Conservation (phyloP, 176 grass and related monocot genomes). For the Lolium rigidum region DNA sequence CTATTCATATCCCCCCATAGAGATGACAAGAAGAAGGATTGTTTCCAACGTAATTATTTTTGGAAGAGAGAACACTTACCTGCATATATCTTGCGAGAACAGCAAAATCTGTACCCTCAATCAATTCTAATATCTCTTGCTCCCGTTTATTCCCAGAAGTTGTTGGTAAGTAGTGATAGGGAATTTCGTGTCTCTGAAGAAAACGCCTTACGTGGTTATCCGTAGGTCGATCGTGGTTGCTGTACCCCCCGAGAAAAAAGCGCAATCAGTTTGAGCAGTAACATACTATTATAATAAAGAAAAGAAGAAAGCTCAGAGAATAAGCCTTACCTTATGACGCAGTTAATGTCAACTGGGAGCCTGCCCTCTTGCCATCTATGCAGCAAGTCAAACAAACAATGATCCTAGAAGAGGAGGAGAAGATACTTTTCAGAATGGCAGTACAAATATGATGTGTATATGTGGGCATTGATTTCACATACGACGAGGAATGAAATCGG, state of each 20-base stretch:
- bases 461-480: too few relatives aligned
- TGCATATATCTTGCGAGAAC: conserved; percentile 99
- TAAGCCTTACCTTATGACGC: conserved; percentile 73
- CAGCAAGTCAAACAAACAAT: conserved; percentile 83
- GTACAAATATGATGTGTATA: too few relatives aligned
- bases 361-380: conserved; percentile 82
- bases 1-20: neutral
- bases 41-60: neutral
- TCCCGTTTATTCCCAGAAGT: conserved; percentile 71
- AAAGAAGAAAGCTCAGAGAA: neutral
- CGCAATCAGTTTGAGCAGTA: neutral
- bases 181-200: conserved; percentile 83
- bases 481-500: neutral
- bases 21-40: neutral
- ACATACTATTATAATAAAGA: neutral
- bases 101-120: conserved; percentile 81
- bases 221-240: conserved; percentile 77
- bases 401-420: conserved; percentile 60
- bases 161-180: conserved; percentile 83
- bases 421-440: neutral
- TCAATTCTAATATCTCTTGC: conserved; percentile 77
- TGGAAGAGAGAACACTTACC: conserved; percentile 41
- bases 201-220: conserved; percentile 84
- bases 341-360: conserved; percentile 77
- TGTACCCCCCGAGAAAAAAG: conserved; percentile 31